A percentile compares a stretch with the other conserved stretches of the same genome.
Evolutionary conservation across 2,329 filamentous ascomycete genomes (phyloP).

Genomic region (Diplodia intermedia): DNA sequence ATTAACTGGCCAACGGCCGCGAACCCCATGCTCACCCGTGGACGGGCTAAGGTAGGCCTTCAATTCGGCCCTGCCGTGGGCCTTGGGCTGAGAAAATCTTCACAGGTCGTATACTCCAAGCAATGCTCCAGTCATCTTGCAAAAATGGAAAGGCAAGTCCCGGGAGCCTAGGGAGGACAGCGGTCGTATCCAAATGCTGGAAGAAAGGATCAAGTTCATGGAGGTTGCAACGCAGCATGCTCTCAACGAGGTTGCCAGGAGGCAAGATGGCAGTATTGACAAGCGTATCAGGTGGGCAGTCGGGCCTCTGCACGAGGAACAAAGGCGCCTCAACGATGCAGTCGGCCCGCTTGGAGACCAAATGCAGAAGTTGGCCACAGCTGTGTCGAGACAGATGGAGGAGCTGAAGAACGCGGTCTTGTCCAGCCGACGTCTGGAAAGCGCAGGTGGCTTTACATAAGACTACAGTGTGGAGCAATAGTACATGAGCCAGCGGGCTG

Average conservation of each 20-base stretch:
- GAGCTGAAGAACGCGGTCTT: background rate
- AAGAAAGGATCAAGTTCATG: background rate
- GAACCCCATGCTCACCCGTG: background rate
- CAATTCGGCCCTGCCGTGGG: background rate
- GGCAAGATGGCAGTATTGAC: slow-evolving; percentile 3
- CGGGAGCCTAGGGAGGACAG: background rate
- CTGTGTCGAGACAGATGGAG: background rate
- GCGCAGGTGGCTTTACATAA: too few relatives aligned
- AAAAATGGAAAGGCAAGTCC: slow-evolving; percentile 8
- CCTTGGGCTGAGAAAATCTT: background rate
- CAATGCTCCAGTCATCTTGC: background rate
- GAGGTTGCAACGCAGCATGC: background rate
- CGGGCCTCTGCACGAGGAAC: background rate
- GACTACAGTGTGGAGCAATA: too few relatives aligned
- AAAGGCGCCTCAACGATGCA: background rate
- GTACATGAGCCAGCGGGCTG: too few relatives aligned
- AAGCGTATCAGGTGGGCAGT: background rate
- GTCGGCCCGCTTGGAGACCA: background rate
- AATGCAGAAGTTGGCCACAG: background rate
- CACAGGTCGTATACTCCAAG: background rate
- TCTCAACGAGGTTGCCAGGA: background rate
- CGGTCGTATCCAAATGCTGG: slow-evolving; percentile 5
- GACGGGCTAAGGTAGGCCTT: background rate
- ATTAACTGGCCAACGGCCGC: too few relatives aligned
- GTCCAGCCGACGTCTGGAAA: background rate